These are phyloP conservation scores for Cyberlindnera petersonii DNA, from an alignment of 805 yeast species.

Conservation along the genomic window DNA sequence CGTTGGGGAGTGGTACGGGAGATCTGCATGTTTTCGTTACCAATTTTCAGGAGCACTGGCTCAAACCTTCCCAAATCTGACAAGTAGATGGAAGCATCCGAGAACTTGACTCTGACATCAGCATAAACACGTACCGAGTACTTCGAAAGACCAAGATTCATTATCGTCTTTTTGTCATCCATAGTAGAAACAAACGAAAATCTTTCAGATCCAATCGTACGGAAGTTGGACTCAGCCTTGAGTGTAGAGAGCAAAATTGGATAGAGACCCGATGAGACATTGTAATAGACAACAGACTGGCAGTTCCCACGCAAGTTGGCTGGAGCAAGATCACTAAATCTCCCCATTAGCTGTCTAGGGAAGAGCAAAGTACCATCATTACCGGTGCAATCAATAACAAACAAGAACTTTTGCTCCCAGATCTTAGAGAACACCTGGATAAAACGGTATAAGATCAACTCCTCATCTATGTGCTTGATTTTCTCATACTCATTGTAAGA, in stretches of 20 bases:
- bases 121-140: slow-evolving; percentile 39
- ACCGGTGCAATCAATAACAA: slow-evolving; percentile 69
- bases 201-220: slow-evolving; percentile 13
- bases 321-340: slow-evolving; percentile 47
- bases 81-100: slow-evolving; percentile 51
- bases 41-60: slow-evolving; percentile 64
- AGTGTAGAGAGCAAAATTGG: slow-evolving; percentile 24
- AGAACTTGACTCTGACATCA: slow-evolving; percentile 50
- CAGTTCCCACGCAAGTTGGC: slow-evolving; percentile 49
- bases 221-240: slow-evolving; percentile 21
- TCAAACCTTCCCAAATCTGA: slow-evolving; percentile 44
- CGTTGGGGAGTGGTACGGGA: slow-evolving; percentile 40
- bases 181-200: slow-evolving; percentile 42
- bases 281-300: slow-evolving; percentile 46
- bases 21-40: slow-evolving; percentile 64
- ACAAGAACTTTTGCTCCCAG: slow-evolving; percentile 63
- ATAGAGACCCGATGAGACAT: slow-evolving; percentile 31
- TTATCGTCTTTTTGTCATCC: slow-evolving; percentile 42
- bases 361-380: slow-evolving; percentile 33
- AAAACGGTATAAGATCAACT: slow-evolving; percentile 52
- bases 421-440: slow-evolving; percentile 65
- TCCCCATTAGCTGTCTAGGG: slow-evolving; percentile 30
- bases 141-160: slow-evolving; percentile 41
- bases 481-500: slow-evolving; percentile 39
- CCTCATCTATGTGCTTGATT: slow-evolving; percentile 37